Percentiles rank a stretch among this genome's conserved stretches.
Evolutionary conservation across 78 protist genomes (phyloP).

Genomic region (Planoprotostelium fungivorum): DNA sequence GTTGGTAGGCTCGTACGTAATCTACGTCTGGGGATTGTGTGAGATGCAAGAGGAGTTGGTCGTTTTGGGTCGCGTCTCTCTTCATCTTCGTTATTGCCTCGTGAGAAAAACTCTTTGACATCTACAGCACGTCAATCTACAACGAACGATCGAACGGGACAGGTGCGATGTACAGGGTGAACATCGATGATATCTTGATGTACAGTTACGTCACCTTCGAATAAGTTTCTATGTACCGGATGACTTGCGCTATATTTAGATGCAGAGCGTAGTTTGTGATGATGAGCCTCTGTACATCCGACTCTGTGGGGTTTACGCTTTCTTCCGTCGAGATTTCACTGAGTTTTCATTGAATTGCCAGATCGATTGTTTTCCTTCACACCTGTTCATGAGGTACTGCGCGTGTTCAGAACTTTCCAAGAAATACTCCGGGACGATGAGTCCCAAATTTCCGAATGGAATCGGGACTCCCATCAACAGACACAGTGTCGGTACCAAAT

Average conservation of each 20-base stretch:
- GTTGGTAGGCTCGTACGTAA: too few relatives aligned
- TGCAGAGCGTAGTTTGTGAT: neutral
- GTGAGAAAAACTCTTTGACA: too few relatives aligned
- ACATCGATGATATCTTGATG: too few relatives aligned
- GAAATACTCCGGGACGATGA: conserved; percentile 44
- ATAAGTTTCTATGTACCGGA: neutral
- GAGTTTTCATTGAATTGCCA: neutral
- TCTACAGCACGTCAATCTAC: too few relatives aligned
- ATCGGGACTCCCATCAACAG: conserved; percentile 82
- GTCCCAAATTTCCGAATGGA: conserved; percentile 71
- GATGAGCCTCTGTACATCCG: neutral
- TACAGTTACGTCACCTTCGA: too few relatives aligned
- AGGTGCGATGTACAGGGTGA: too few relatives aligned
- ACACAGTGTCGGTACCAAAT: conserved; percentile 82
- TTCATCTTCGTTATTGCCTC: too few relatives aligned
- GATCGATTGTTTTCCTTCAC: neutral
- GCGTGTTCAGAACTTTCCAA: too few relatives aligned
- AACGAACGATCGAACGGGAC: too few relatives aligned
- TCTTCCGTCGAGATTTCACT: neutral
- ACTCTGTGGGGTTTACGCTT: neutral
- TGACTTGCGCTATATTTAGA: neutral
- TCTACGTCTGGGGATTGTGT: too few relatives aligned
- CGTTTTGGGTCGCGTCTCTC: too few relatives aligned
- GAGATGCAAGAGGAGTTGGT: too few relatives aligned
- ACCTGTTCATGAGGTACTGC: neutral